A percentile compares a stretch with the other conserved stretches of the same genome.
phyloP scores from a whole-genome alignment of 345 rosid genomes.

The Hibiscus trionum region DNA sequence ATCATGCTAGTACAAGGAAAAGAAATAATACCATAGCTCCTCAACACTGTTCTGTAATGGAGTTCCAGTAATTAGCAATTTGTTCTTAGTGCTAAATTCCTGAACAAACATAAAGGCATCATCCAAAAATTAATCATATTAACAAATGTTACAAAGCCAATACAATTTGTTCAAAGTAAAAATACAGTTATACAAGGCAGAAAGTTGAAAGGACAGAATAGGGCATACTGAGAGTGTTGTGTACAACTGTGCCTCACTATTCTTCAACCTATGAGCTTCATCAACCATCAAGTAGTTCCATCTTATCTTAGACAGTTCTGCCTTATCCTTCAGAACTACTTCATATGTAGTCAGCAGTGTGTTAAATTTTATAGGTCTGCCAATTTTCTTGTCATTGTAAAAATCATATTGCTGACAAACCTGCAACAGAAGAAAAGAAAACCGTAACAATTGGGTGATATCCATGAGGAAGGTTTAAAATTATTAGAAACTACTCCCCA shows the following conservation, averaged over 20 bases:
- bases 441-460: background rate
- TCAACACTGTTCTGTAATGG: constrained; percentile 98
- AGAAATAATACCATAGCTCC: constrained; percentile 76
- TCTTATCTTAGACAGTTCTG: constrained; percentile 84
- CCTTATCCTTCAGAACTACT: constrained; percentile 94
- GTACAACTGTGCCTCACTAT: constrained; percentile 96
- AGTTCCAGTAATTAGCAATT: constrained; percentile 94
- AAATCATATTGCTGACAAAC: constrained; percentile 97
- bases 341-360: constrained; percentile 91
- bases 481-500: background rate
- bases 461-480: background rate
- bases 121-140: constrained; percentile 12
- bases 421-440: constrained; percentile 30
- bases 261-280: constrained; percentile 98
- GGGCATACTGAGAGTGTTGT: constrained; percentile 71
- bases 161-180: constrained; percentile 3
- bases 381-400: constrained; percentile 74
- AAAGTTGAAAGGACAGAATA: constrained; percentile 7
- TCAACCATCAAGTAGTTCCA: constrained; percentile 99
- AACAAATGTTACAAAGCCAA: constrained; percentile 1
- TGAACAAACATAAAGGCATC: constrained; percentile 23
- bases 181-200: background rate
- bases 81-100: constrained; percentile 99
- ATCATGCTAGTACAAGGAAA: background rate
- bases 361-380: constrained; percentile 83